These are phyloP conservation scores for Cladosporium halotolerans DNA, from an alignment of 2,329 filamentous ascomycete species.

Conservation along the genomic window DNA sequence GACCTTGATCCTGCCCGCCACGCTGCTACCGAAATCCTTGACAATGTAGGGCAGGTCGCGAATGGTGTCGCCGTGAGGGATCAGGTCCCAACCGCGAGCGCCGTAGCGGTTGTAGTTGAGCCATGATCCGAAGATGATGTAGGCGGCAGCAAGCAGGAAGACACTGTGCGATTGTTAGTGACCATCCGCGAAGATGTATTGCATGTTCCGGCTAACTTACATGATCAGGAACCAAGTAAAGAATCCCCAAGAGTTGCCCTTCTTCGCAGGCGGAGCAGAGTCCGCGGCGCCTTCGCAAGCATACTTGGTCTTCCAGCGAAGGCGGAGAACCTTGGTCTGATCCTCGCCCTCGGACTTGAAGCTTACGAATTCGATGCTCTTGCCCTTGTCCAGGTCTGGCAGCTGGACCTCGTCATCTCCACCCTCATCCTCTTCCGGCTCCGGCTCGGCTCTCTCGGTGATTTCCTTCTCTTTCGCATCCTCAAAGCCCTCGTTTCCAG, in stretches of 20 bases:
- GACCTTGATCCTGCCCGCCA: slow-evolving; percentile 78
- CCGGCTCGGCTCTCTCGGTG: slow-evolving; percentile 12
- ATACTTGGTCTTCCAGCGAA: slow-evolving; percentile 83
- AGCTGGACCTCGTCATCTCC: slow-evolving; percentile 26
- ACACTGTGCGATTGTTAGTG: slow-evolving; percentile 46
- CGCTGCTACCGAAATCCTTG: slow-evolving; percentile 76
- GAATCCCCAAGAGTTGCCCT: slow-evolving; percentile 73
- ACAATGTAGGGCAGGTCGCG: slow-evolving; percentile 87
- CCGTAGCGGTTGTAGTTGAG: slow-evolving; percentile 98
- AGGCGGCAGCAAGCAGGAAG: slow-evolving; percentile 79
- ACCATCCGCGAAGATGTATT: too few relatives aligned
- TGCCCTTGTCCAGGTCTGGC: slow-evolving; percentile 44
- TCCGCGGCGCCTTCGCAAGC: slow-evolving; percentile 62
- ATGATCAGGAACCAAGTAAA: slow-evolving; percentile 96
- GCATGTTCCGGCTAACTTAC: slow-evolving; percentile 47
- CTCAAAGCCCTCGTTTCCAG: slow-evolving; percentile 66
- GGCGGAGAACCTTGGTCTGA: slow-evolving; percentile 56
- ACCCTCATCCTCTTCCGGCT: slow-evolving; percentile 31
- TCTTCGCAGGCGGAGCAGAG: slow-evolving; percentile 29
- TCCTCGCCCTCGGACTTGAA: slow-evolving; percentile 59
- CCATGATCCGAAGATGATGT: slow-evolving; percentile 97
- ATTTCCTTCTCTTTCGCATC: slow-evolving; percentile 47
- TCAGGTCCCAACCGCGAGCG: slow-evolving; percentile 86
- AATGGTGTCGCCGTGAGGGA: slow-evolving; percentile 88
- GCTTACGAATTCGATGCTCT: slow-evolving; percentile 68